A percentile compares a stretch with the other conserved stretches of the same genome.
Evolutionary conservation across 805 yeast genomes (phyloP).

Genomic region (Barnettozyma botsteinii): DNA sequence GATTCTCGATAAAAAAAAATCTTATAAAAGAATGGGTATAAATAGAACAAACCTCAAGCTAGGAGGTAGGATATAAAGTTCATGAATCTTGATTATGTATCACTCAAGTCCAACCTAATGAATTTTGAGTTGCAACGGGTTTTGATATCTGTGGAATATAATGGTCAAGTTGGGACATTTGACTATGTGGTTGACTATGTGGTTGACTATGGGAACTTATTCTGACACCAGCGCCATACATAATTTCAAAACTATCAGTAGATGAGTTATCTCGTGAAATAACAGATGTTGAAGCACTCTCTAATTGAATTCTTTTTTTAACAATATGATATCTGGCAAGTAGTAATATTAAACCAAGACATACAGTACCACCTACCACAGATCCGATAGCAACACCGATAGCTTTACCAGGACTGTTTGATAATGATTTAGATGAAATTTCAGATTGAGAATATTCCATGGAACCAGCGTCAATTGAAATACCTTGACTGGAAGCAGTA

Average conservation of each 20-base stretch:
- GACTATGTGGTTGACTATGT: slow-evolving; percentile 3
- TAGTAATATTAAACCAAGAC: slow-evolving; percentile 54
- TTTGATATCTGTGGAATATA: slow-evolving; percentile 49
- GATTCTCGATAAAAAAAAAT: too few species aligned
- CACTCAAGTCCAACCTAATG: slow-evolving; percentile 60
- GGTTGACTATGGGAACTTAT: slow-evolving; percentile 8
- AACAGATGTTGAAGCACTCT: slow-evolving; percentile 15
- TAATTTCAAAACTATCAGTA: slow-evolving; percentile 15
- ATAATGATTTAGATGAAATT: slow-evolving; percentile 7
- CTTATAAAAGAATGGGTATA: too few species aligned
- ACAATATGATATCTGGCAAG: slow-evolving; percentile 45
- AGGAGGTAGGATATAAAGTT: not conserved
- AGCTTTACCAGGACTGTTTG: slow-evolving; percentile 35
- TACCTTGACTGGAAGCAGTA: slow-evolving; percentile 8
- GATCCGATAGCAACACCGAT: slow-evolving; percentile 84
- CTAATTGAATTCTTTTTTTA: slow-evolving; percentile 14
- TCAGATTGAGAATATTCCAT: slow-evolving; percentile 27
- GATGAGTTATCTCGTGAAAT: slow-evolving; percentile 11
- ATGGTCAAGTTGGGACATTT: slow-evolving; percentile 24
- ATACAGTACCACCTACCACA: slow-evolving; percentile 65
- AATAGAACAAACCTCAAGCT: too few species aligned
- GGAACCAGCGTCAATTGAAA: slow-evolving; percentile 22
- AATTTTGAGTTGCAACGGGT: slow-evolving; percentile 66
- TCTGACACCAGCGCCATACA: slow-evolving; percentile 22
- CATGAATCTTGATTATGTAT: not conserved